phyloP scores from a whole-genome alignment of 805 yeast species.

The Pichia pseudocactophila region DNA sequence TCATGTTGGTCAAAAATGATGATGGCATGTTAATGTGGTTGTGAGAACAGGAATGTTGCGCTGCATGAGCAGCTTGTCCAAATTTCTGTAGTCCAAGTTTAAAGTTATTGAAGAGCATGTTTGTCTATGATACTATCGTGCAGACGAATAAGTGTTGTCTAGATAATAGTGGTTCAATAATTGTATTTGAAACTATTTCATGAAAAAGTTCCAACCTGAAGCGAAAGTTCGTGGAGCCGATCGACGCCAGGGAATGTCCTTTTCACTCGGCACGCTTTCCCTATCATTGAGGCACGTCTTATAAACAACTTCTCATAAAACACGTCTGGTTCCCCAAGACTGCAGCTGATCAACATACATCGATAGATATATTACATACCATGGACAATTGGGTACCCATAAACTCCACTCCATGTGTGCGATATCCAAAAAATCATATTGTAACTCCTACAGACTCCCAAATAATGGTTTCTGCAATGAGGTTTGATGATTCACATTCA shows the following conservation, averaged over 20 bases:
- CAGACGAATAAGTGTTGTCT: no score
- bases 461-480: slow-evolving; percentile 24
- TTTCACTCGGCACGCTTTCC: no score
- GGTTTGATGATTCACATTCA: slow-evolving; percentile 67
- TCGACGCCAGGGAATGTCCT: not conserved
- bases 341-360: no score
- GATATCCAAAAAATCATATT: slow-evolving; percentile 18
- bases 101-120: slow-evolving; percentile 21
- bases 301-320: no score
- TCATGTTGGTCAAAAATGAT: slow-evolving; percentile 13
- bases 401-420: slow-evolving; percentile 6
- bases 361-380: not conserved
- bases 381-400: slow-evolving; percentile 12
- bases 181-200: no score
- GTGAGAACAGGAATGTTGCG: slow-evolving; percentile 8
- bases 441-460: slow-evolving; percentile 14
- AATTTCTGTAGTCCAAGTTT: slow-evolving; percentile 20
- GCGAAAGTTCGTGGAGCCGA: no score
- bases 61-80: slow-evolving; percentile 9
- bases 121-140: not conserved
- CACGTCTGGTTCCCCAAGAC: no score
- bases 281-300: no score
- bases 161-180: no score
- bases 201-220: not conserved
- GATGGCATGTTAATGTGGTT: slow-evolving; percentile 7